Percentiles rank a stretch among this genome's conserved stretches.
Conservation (phyloP, 345 rosid species). For the Sonneratia alba region DNA sequence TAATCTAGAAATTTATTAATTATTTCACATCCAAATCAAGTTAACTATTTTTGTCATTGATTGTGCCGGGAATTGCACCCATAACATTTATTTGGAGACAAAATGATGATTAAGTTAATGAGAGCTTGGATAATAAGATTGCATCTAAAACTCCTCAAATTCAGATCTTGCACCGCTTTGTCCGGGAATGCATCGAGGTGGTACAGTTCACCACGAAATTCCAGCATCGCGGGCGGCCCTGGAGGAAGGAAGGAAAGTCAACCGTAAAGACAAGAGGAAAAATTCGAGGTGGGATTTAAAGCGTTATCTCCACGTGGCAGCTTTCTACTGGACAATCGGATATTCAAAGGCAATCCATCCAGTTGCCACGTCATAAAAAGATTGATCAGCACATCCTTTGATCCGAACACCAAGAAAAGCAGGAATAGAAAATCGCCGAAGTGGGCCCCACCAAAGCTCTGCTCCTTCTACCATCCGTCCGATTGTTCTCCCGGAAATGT, state of each 20-base stretch:
- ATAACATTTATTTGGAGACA: no score
- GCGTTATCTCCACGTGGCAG: slow-evolving; percentile 10
- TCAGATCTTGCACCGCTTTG: no score
- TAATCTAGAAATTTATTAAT: no score
- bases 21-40: no score
- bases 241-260: no score
- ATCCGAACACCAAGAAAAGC: background rate
- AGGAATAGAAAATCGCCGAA: background rate
- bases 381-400: background rate
- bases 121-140: background rate
- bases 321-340: background rate
- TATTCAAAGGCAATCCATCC: background rate
- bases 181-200: no score
- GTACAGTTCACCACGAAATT: no score
- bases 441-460: background rate
- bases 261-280: background rate
- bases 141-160: no score
- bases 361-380: background rate
- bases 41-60: no score
- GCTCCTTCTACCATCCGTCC: background rate
- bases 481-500: background rate
- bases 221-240: no score
- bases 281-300: background rate
- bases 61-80: no score
- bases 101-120: background rate